Evolutionary conservation across 345 rosid species (phyloP).

Genomic region (Psidium friedrichsthalianum): DNA sequence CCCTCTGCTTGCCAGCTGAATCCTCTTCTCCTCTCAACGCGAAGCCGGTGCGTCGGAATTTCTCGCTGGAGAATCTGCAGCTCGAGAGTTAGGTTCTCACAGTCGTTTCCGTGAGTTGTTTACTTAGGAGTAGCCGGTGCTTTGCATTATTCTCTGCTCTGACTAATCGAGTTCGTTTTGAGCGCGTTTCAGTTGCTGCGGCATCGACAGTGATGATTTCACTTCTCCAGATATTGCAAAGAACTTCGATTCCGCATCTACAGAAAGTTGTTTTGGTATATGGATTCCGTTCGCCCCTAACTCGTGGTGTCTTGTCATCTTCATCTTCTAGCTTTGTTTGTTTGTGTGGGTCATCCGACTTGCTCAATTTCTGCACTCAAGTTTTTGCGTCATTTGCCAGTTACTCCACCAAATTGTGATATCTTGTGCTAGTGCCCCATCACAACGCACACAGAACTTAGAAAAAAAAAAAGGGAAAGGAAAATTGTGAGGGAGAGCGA

Average conservation of each 20-base stretch:
- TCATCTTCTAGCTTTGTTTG: neutral
- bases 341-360: neutral
- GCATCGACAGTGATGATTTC: slow-evolving; percentile 42
- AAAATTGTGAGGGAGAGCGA: neutral
- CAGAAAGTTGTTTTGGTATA: neutral
- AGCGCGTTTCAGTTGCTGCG: slow-evolving; percentile 33
- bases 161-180: neutral
- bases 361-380: neutral
- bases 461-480: neutral
- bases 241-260: slow-evolving; percentile 49
- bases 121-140: neutral
- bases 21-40: slow-evolving; percentile 55
- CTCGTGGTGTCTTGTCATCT: neutral
- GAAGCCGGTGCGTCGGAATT: slow-evolving; percentile 19
- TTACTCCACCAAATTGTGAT: neutral
- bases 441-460: neutral
- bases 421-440: neutral
- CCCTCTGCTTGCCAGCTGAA: slow-evolving; percentile 49
- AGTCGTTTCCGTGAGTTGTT: neutral
- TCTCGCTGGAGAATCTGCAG: slow-evolving; percentile 13
- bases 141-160: neutral
- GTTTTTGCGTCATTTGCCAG: neutral
- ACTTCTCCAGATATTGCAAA: slow-evolving; percentile 71
- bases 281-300: neutral
- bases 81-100: slow-evolving; percentile 8